Evolutionary conservation across 257 asterid species (phyloP).

Genomic region (Apocynum venetum): DNA sequence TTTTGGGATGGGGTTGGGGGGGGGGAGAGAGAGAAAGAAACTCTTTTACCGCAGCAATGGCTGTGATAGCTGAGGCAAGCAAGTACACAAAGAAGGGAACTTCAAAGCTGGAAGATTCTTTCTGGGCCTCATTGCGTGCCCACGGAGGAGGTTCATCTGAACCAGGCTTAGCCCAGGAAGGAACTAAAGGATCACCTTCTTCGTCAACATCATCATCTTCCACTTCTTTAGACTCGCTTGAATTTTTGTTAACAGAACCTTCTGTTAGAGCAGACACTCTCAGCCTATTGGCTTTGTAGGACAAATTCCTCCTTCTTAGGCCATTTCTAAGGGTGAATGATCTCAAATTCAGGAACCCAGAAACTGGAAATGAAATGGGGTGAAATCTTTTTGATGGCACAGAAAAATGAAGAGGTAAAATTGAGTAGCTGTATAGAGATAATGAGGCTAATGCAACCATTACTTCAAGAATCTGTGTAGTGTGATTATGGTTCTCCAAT

Average conservation of each 20-base stretch:
- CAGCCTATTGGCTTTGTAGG: conserved; percentile 14
- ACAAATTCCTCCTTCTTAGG: conserved; percentile 19
- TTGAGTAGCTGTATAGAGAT: conserved; percentile 23
- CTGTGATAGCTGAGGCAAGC: conserved; percentile 83
- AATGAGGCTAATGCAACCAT: conserved; percentile 24
- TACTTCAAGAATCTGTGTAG: not conserved
- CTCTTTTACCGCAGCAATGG: conserved; percentile 82
- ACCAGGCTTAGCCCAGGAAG: conserved; percentile 82
- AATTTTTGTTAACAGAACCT: conserved; percentile 55
- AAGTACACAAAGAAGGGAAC: conserved; percentile 74
- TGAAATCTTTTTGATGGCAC: conserved; percentile 18
- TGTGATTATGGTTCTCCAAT: not conserved
- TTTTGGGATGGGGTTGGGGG: no score
- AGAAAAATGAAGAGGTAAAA: conserved; percentile 23
- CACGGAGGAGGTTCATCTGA: conserved; percentile 89
- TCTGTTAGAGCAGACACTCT: conserved; percentile 41
- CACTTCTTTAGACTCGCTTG: conserved; percentile 4
- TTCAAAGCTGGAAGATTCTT: conserved; percentile 48
- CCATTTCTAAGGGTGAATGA: conserved; percentile 11
- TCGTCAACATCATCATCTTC: conserved; percentile 15
- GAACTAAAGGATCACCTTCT: conserved; percentile 50
- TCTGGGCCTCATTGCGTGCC: conserved; percentile 73
- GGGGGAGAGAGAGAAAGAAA: not conserved
- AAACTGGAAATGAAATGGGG: conserved; percentile 20
- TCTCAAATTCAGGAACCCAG: conserved; percentile 12